Base-by-base conservation (phyloP, 129 eudicot genomes). In the Flaveria ramosissima region DNA sequence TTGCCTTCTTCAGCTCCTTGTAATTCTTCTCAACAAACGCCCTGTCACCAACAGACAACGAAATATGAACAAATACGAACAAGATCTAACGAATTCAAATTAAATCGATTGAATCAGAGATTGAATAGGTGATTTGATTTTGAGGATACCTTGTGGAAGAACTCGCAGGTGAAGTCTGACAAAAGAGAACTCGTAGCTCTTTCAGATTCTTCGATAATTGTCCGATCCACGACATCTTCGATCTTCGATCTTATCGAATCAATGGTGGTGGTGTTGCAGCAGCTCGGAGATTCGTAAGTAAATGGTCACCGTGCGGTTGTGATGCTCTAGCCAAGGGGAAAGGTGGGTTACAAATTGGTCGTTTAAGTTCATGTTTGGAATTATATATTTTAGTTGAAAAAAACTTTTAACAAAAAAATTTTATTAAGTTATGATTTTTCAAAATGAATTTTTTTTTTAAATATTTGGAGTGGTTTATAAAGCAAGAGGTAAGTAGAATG, bases 121-220 rank as follows among this genome's bases (percentile, higher is more conserved):
- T 30, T 5, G 26, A 30, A 7, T 14, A 50, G 55, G 19, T 14
- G 55, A 9, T 50, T 15, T 19, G 19, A 41, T 53, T 2, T 20
- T 3, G 27, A 60, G 4, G 50, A 74, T 50, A 93, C 98, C 97
- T 90, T 30, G 96, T 77, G n/a, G 94, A 78, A 32, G 96, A 61
- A 71, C 98, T 93, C 8, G 88, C 87, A 20, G 97, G 87, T 51
- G 98, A 93, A 39, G 89, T 75, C 41, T 85, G 98, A 55, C 93
- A 91, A 76, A 91, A 89, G 43, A 93, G 93, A 63, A 93, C 77
- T 10, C 98, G 91, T 24, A 93, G 88, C 74, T 93, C 98, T 83
- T 90, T 93, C 12, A 93, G 74, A 32, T 87, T 86, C 43, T 81
- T 78, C 0, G 98, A 93, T 10, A 93, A 73, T 43, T 93, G 84